Conservation (phyloP, 1,139 yeast species). For the Yamadazyma dushanensis region DNA sequence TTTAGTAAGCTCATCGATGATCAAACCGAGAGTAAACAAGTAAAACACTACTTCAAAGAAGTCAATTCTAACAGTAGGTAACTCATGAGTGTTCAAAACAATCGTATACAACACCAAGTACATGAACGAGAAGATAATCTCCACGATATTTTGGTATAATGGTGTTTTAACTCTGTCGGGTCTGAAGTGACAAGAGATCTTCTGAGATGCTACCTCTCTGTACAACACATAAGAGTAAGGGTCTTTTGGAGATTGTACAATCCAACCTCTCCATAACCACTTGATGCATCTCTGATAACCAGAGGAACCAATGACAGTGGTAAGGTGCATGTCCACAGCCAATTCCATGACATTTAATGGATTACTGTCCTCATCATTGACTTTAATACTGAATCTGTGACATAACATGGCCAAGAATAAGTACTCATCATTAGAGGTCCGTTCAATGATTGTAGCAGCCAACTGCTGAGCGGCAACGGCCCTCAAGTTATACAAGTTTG, state of each 20-base stretch:
- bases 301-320: slow-evolving; percentile 70
- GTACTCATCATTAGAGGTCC: slow-evolving; percentile 56
- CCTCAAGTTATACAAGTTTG: slow-evolving; percentile 59
- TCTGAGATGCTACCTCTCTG: slow-evolving; percentile 56
- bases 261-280: slow-evolving; percentile 96
- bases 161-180: slow-evolving; percentile 88
- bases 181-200: slow-evolving; percentile 66
- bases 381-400: slow-evolving; percentile 67
- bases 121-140: slow-evolving; percentile 64
- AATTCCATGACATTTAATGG: slow-evolving; percentile 77
- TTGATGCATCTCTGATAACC: slow-evolving; percentile 86
- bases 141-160: slow-evolving; percentile 71
- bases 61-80: slow-evolving; percentile 32
- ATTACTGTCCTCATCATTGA: slow-evolving; percentile 59
- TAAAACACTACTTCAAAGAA: slow-evolving; percentile 58
- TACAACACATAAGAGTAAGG: slow-evolving; percentile 70
- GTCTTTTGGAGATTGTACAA: slow-evolving; percentile 69
- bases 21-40: slow-evolving; percentile 63
- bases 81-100: slow-evolving; percentile 55
- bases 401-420: slow-evolving; percentile 76
- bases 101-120: slow-evolving; percentile 64
- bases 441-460: slow-evolving; percentile 70
- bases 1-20: slow-evolving; percentile 67
- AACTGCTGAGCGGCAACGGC: slow-evolving; percentile 70
- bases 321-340: slow-evolving; percentile 85